phyloP scores from a whole-genome alignment of 768 basidiomycete genomes.

The Termitomyces sp. region DNA sequence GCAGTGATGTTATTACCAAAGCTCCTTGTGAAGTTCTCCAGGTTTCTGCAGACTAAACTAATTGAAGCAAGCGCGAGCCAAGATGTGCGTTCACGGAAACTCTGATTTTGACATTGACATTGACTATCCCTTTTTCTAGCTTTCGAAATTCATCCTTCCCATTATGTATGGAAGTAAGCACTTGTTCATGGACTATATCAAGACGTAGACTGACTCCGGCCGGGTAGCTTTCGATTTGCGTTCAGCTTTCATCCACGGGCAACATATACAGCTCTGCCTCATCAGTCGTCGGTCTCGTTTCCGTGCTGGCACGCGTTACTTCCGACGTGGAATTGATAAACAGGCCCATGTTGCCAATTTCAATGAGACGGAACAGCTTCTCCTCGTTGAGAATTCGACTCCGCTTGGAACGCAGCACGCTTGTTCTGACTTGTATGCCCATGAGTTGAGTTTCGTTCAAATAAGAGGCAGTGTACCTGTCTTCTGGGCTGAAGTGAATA shows the following conservation, averaged over 20 bases:
- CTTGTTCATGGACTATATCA: background rate
- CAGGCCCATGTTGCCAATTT: conserved; percentile 94
- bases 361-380: conserved; percentile 96
- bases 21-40: conserved; percentile 20
- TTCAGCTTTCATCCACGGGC: conserved; percentile 68
- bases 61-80: conserved; percentile 45
- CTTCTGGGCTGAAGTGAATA: conserved; percentile 97
- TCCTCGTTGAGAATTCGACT: conserved; percentile 65
- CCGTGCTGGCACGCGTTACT: conserved; percentile 96
- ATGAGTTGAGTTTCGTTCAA: conserved; percentile 86
- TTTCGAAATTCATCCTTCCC: conserved; percentile 87
- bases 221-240: conserved; percentile 81
- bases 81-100: conserved; percentile 49
- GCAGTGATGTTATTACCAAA: background rate
- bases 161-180: conserved; percentile 91
- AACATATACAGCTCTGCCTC: conserved; percentile 78
- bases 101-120: background rate
- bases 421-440: conserved; percentile 44
- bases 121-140: conserved; percentile 40
- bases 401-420: conserved; percentile 36
- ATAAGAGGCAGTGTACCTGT: conserved; percentile 91
- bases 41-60: conserved; percentile 36
- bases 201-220: conserved; percentile 7
- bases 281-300: conserved; percentile 93
- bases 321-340: conserved; percentile 88